Evolutionary conservation across 2,329 filamentous ascomycete genomes (phyloP).

Genomic region (Colletotrichum trifolii): DNA sequence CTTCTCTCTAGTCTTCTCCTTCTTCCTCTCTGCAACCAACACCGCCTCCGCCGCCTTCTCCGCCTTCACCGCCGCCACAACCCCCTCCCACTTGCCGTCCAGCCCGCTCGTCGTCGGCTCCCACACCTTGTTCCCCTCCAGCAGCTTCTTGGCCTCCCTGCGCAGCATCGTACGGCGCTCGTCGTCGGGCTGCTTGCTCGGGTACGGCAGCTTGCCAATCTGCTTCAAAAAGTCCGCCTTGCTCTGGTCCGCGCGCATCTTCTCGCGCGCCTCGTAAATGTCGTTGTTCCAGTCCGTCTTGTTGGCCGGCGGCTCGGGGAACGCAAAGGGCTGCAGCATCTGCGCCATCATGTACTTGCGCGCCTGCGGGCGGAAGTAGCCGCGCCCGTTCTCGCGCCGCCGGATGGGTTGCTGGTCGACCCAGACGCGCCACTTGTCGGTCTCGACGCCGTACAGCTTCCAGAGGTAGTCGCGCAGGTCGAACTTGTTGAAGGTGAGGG

Average conservation of each 20-base stretch:
- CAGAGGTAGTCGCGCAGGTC: conserved; percentile 95
- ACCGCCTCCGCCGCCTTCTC: conserved; percentile 38
- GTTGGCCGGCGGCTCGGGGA: conserved; percentile 77
- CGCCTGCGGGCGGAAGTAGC: conserved; percentile 75
- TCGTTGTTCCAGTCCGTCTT: conserved; percentile 72
- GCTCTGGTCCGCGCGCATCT: conserved; percentile 39
- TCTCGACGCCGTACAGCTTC: conserved; percentile 83
- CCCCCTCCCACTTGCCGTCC: conserved; percentile 43
- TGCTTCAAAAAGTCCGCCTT: conserved; percentile 13
- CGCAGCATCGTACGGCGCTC: conserved; percentile 52
- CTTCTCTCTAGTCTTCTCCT: conserved; percentile 41
- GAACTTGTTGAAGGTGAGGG: conserved; percentile 93
- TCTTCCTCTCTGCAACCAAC: conserved; percentile 7
- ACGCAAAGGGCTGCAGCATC: conserved; percentile 87
- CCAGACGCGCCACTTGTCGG: conserved; percentile 79
- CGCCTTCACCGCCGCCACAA: conserved; percentile 44
- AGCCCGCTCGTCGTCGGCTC: conserved; percentile 43
- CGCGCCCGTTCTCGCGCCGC: conserved; percentile 60
- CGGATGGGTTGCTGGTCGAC: conserved; percentile 74
- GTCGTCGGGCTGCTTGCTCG: conserved; percentile 53
- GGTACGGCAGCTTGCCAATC: conserved; percentile 46
- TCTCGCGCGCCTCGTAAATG: conserved; percentile 64
- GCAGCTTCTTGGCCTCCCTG: conserved; percentile 69
- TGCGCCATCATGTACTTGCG: conserved; percentile 97
- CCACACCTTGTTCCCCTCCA: conserved; percentile 67